phyloP scores from a whole-genome alignment of 1,284 basidiomycete species.

The Gymnopus androsaceus region DNA sequence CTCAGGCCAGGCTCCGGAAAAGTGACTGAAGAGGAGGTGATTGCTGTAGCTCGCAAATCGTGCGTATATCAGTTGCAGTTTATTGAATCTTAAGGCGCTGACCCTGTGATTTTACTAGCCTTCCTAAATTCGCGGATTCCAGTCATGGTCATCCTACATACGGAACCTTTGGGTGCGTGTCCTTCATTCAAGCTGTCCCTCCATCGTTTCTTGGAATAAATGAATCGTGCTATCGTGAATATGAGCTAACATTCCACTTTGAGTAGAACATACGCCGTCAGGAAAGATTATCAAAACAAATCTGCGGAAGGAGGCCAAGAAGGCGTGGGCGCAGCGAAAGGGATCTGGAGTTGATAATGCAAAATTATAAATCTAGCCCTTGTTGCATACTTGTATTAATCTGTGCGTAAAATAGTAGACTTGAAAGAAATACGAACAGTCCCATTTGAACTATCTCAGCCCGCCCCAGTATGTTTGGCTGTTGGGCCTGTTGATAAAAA shows the following conservation, averaged over 20 bases:
- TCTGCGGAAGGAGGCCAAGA: conserved; percentile 45
- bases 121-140: conserved; percentile 58
- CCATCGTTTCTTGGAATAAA: not conserved
- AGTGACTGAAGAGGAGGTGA: conserved; percentile 50
- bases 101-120: conserved; percentile 31
- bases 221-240: too few species aligned
- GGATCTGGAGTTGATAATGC: not conserved
- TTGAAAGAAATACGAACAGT: too few species aligned
- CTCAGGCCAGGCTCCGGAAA: conserved; percentile 46
- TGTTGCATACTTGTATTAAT: too few species aligned
- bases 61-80: conserved; percentile 23
- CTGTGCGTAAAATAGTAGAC: too few species aligned
- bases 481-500: too few species aligned
- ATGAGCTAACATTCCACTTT: too few species aligned
- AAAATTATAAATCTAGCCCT: not conserved
- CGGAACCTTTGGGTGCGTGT: conserved; percentile 35
- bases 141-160: conserved; percentile 51
- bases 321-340: conserved; percentile 45
- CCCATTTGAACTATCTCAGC: too few species aligned
- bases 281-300: conserved; percentile 60
- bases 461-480: too few species aligned
- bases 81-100: conserved; percentile 1
- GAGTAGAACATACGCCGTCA: conserved; percentile 37
- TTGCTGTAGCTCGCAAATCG: conserved; percentile 43
- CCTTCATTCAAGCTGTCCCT: not conserved